phyloP scores from a whole-genome alignment of 139 green algal species.

The Coelastrella sp. region DNA sequence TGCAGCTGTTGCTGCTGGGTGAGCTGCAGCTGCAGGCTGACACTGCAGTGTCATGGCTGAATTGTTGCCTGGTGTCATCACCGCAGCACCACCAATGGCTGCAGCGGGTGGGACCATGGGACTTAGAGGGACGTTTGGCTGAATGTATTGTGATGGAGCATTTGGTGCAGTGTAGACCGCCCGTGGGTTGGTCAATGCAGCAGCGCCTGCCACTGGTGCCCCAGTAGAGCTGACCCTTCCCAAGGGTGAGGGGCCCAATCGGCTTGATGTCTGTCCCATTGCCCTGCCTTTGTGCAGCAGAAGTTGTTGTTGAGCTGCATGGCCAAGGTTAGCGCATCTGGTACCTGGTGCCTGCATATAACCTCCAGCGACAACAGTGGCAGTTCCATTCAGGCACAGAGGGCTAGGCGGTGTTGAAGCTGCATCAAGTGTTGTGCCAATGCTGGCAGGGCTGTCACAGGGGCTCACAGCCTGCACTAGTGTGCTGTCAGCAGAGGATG shows the following conservation, averaged over 20 bases:
- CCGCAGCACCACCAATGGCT: not conserved
- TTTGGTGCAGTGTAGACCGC: not conserved
- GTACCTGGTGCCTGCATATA: not conserved
- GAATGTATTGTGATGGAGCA: not conserved
- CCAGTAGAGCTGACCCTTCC: not conserved
- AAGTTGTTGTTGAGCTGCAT: not conserved
- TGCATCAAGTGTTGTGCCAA: not conserved
- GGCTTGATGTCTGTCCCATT: not conserved
- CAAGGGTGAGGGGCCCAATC: not conserved
- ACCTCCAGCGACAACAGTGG: not conserved
- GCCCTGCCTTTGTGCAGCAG: not conserved
- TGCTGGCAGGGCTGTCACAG: not conserved
- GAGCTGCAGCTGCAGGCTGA: not conserved
- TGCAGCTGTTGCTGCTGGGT: slow-evolving; percentile 12
- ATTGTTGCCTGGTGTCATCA: not conserved
- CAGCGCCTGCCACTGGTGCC: not conserved
- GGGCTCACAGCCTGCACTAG: not conserved
- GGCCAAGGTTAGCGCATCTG: not conserved
- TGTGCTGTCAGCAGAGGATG: not conserved
- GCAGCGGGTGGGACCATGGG: not conserved
- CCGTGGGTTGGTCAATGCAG: not conserved
- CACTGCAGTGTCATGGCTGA: not conserved
- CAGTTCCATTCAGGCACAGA: not conserved
- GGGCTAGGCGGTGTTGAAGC: not conserved
- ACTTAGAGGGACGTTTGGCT: not conserved